phyloP scores from a whole-genome alignment of 371 early-diverging fungal genomes.

The Rozella allomycis region DNA sequence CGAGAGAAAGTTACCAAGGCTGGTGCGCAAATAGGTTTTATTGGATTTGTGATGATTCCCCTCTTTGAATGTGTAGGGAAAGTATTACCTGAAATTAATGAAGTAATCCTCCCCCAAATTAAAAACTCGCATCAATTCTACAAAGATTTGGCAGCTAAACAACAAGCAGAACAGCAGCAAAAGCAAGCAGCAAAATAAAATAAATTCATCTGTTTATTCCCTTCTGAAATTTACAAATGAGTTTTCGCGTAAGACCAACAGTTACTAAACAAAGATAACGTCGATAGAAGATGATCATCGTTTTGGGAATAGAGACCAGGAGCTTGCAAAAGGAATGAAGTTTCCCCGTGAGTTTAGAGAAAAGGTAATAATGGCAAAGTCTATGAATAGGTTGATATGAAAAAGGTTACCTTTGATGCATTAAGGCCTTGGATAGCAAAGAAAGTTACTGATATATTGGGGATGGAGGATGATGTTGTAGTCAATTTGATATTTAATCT shows the following conservation, averaged over 20 bases:
- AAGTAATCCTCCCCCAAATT: conserved; percentile 3
- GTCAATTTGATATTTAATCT: conserved; percentile 57
- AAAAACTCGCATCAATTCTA: conserved; percentile 7
- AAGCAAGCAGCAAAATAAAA: conserved; percentile 24
- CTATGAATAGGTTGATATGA: conserved; percentile 48
- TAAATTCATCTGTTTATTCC: too few relatives aligned
- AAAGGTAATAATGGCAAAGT: conserved; percentile 34
- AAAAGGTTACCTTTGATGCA: conserved; percentile 58
- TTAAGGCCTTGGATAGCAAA: conserved; percentile 61
- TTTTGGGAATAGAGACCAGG: conserved; percentile 70
- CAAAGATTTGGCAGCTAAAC: conserved; percentile 16
- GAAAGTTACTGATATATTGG: conserved; percentile 49
- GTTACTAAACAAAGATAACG: conserved; percentile 51
- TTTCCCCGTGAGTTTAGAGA: conserved; percentile 58
- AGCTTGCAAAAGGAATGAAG: conserved; percentile 48
- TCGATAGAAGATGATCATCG: conserved; percentile 63
- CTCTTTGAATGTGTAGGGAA: conserved; percentile 22
- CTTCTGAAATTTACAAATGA: too few relatives aligned
- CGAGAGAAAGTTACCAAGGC: conserved; percentile 28
- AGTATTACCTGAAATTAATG: conserved; percentile 20
- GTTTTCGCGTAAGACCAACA: too few relatives aligned
- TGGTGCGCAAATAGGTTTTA: conserved; percentile 26
- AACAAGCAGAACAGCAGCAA: conserved; percentile 18
- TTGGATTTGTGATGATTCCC: conserved; percentile 29
- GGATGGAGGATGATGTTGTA: conserved; percentile 82